Evolutionary conservation across 2,329 filamentous ascomycete species (phyloP).

Genomic region (Arachnomyces sp.): DNA sequence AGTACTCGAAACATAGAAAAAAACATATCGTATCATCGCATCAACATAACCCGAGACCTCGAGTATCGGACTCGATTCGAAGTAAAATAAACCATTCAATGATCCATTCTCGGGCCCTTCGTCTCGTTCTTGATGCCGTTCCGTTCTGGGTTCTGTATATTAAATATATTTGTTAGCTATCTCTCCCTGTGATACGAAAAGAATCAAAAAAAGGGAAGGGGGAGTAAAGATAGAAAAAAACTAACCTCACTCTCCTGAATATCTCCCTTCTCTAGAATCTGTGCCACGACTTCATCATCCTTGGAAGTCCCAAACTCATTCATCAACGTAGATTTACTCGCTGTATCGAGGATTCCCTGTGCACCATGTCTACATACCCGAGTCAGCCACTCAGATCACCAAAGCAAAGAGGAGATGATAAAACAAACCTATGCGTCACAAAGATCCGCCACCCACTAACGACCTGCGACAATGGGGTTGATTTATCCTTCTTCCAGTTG

Average conservation of each 20-base stretch:
- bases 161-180: slow-evolving; percentile 9
- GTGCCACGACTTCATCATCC: slow-evolving; percentile 72
- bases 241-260: slow-evolving; percentile 56
- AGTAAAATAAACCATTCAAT: too few relatives aligned
- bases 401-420: background rate
- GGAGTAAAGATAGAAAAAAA: background rate
- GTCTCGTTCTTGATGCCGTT: slow-evolving; percentile 24
- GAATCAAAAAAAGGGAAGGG: background rate
- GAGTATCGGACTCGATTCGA: too few relatives aligned
- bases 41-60: too few relatives aligned
- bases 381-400: slow-evolving; percentile 4
- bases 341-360: slow-evolving; percentile 70
- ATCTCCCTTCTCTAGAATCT: slow-evolving; percentile 71
- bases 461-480: slow-evolving; percentile 73
- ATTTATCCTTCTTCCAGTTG: slow-evolving; percentile 77
- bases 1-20: too few relatives aligned
- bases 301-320: slow-evolving; percentile 78
- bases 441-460: slow-evolving; percentile 86
- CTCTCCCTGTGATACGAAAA: background rate
- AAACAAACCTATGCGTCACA: slow-evolving; percentile 73
- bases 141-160: slow-evolving; percentile 22
- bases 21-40: too few relatives aligned
- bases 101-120: slow-evolving; percentile 13
- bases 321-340: slow-evolving; percentile 67
- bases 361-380: slow-evolving; percentile 64